Evolutionary conservation across 805 yeast genomes (phyloP).

Genomic region (Yamadazyma philogaea): DNA sequence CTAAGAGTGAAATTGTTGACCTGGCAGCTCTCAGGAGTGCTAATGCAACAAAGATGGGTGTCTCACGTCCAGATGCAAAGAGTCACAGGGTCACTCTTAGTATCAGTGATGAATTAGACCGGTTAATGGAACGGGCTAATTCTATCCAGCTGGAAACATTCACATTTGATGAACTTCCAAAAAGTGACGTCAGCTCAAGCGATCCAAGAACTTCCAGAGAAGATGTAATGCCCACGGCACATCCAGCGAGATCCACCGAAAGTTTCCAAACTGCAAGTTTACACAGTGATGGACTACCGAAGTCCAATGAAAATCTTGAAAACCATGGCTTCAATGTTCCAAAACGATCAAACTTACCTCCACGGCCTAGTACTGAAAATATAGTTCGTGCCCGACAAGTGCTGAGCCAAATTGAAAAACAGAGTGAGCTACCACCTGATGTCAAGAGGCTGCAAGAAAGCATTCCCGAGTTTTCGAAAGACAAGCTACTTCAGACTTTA

Average conservation of each 20-base stretch:
- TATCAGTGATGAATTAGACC: constrained; percentile 36
- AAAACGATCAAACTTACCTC: constrained; percentile 17
- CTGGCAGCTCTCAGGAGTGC: not conserved
- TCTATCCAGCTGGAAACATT: constrained; percentile 16
- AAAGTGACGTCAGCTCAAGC: constrained; percentile 10
- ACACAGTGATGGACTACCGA: constrained; percentile 1
- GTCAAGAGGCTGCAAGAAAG: not conserved
- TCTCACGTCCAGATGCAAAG: not conserved
- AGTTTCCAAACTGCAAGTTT: constrained; percentile 10
- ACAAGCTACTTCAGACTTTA: constrained; percentile 11
- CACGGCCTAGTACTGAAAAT: constrained; percentile 25
- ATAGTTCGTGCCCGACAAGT: constrained; percentile 23
- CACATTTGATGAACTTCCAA: constrained; percentile 12
- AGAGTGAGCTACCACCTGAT: not conserved
- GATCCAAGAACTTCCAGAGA: constrained; percentile 4
- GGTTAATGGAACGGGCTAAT: constrained; percentile 35
- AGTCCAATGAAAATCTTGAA: too few species aligned
- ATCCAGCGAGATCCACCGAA: not conserved
- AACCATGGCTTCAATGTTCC: too few species aligned
- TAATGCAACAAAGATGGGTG: constrained; percentile 4
- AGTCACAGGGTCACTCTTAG: constrained; percentile 24
- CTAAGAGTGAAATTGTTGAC: constrained; percentile 25
- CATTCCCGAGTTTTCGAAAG: not conserved
- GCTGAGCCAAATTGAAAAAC: constrained; percentile 15
- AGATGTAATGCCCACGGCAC: not conserved